Base-by-base conservation (phyloP, 768 basidiomycete species). In the Suillus tomentosus region DNA sequence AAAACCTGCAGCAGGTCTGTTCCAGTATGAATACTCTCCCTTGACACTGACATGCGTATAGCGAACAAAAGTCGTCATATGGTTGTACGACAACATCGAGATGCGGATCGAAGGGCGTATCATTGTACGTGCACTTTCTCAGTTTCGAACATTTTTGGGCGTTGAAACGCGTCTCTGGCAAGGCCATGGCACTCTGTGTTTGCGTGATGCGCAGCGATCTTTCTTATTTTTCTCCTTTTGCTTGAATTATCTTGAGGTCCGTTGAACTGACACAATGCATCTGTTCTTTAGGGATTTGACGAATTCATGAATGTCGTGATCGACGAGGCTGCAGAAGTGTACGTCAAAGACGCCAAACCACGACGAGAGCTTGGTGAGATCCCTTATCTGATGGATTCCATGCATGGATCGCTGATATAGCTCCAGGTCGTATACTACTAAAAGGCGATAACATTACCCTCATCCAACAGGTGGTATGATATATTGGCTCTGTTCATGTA, bases 391-490 rank as follows among this genome's bases (percentile, higher is more conserved):
- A 19, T 27, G 15, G 37, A 63, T 62, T 31, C 3, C 34, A 37
- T 69, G 60, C 31, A 64, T 42, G 50, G 63, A 22, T 62, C 0
- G 59, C 54, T 64, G 60, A 56, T 4, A 13, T 24, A 27, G 34
- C 40, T 27, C 13, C 70, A 98, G 96, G 96, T 22, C 93, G 96
- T 64, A 94, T 98, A 76, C 82, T 99, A 69, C 82, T 99, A 67
- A 99, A 99, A 79, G 96, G 96, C 64, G 96, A 99, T 75, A 97
- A 96, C 75, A 98, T 99, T 73, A 98, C 96, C n/a, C 86, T 96
- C 61, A 96, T 98, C 74, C 94, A 96, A 74, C 91, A 89, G 78
- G 68, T 80, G 36, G 74, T 72, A 72, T 79, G 67, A 77, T 53
- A 37, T 51, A 24, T 9, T 40, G 24, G 17, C 43, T 47, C 36